A percentile compares a stretch with the other conserved stretches of the same genome.
phyloP scores from a whole-genome alignment of 2,329 filamentous ascomycete species.

The Colletotrichum viniferum region DNA sequence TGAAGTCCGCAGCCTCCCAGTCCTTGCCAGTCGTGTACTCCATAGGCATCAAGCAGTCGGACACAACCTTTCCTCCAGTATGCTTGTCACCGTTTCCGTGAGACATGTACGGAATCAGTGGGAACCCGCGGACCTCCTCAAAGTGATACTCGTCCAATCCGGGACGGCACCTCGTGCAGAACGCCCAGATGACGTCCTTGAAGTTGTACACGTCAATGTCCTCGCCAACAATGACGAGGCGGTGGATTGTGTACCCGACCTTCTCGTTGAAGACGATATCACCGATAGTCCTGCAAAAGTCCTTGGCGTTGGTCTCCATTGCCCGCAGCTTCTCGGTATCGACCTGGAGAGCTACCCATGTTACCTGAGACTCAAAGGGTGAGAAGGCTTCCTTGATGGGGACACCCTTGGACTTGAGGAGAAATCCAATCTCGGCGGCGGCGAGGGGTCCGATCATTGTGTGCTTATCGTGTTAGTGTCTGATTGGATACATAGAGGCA shows the following conservation, averaged over 20 bases:
- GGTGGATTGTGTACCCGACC: slow-evolving; percentile 45
- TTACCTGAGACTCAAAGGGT: slow-evolving; percentile 51
- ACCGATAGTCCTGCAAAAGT: slow-evolving; percentile 44
- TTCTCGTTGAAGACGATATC: slow-evolving; percentile 48
- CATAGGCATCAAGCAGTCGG: slow-evolving; percentile 43
- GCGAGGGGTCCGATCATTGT: slow-evolving; percentile 45
- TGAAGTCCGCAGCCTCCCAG: slow-evolving; percentile 36
- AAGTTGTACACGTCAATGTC: slow-evolving; percentile 52
- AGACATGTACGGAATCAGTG: slow-evolving; percentile 49
- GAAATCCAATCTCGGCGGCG: slow-evolving; percentile 43
- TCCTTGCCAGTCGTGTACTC: slow-evolving; percentile 43
- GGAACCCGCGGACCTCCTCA: slow-evolving; percentile 47
- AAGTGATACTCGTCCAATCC: slow-evolving; percentile 46
- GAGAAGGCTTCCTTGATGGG: slow-evolving; percentile 48
- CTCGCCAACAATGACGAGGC: slow-evolving; percentile 49
- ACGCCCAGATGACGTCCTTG: slow-evolving; percentile 54
- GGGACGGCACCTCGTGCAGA: slow-evolving; percentile 50
- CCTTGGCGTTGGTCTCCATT: slow-evolving; percentile 51
- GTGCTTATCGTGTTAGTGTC: slow-evolving; percentile 13
- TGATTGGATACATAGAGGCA: rapidly evolving
- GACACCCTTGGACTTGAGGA: slow-evolving; percentile 39
- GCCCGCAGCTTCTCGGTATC: slow-evolving; percentile 60
- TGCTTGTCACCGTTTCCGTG: slow-evolving; percentile 34
- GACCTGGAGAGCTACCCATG: slow-evolving; percentile 57
- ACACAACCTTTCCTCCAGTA: slow-evolving; percentile 50